Percentiles rank a stretch among this genome's conserved stretches.
phyloP scores from a whole-genome alignment of 208 protist species.

The Acanthamoeba sp. region DNA sequence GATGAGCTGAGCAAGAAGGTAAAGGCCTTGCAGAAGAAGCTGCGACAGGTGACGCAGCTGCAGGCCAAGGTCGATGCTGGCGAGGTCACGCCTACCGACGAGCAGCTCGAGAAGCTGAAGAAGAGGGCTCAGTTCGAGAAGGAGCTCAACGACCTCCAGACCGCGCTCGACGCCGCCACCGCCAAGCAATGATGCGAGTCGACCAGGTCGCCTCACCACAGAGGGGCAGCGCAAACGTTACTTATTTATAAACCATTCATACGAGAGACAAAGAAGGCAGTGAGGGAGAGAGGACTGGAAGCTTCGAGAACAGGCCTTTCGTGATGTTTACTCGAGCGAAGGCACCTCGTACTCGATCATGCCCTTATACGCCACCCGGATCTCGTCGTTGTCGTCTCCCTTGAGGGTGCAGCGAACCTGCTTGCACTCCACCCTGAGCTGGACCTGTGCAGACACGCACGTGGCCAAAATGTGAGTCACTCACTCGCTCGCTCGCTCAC shows the following conservation, averaged over 20 bases:
- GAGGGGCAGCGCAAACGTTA: not conserved
- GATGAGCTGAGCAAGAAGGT: conserved; percentile 72
- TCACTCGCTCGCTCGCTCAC: too few relatives aligned
- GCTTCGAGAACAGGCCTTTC: not conserved
- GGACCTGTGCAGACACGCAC: conserved; percentile 41
- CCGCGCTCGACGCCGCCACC: conserved; percentile 22
- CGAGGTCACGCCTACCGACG: conserved; percentile 34
- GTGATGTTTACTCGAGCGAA: conserved; percentile 12
- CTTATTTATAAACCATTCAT: conserved; percentile 42
- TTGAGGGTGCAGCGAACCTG: conserved; percentile 58
- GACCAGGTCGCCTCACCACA: not conserved
- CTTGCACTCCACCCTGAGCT: conserved; percentile 73
- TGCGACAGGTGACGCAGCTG: conserved; percentile 54
- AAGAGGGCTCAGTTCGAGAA: conserved; percentile 58
- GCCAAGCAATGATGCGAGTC: not conserved
- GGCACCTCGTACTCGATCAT: conserved; percentile 75
- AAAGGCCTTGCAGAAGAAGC: conserved; percentile 71
- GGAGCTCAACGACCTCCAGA: conserved; percentile 57
- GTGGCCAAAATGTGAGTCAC: not conserved
- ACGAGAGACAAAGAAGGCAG: not conserved
- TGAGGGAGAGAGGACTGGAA: not conserved
- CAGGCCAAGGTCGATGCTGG: conserved; percentile 56
- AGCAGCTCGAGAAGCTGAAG: conserved; percentile 68
- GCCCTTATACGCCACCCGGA: conserved; percentile 68
- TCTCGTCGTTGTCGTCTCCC: conserved; percentile 69